Conservation (phyloP, 2,329 filamentous ascomycete species). For the Penicillium sp. region DNA sequence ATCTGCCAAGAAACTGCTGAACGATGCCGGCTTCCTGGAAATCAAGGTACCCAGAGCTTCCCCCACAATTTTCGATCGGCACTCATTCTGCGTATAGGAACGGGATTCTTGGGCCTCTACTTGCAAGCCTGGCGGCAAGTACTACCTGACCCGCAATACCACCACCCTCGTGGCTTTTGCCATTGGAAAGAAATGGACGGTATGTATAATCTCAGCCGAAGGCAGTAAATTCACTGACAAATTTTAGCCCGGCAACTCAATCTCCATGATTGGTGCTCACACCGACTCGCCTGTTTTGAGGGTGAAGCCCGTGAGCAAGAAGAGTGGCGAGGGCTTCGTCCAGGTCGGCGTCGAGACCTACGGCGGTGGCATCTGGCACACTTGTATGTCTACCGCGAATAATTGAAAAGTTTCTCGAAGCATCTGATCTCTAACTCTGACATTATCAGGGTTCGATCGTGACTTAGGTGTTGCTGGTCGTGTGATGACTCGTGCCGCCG, state of each 20-base stretch:
- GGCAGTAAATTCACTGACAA: not conserved
- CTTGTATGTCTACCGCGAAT: slow-evolving; percentile 51
- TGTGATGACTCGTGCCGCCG: slow-evolving; percentile 72
- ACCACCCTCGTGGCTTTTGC: slow-evolving; percentile 92
- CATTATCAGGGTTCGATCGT: slow-evolving; percentile 73
- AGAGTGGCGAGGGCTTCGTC: slow-evolving; percentile 78
- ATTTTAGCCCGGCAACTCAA: slow-evolving; percentile 70
- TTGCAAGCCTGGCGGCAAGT: slow-evolving; percentile 84
- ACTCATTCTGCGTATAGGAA: slow-evolving; percentile 52
- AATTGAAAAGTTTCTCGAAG: not conserved
- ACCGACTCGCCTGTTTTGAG: slow-evolving; percentile 92
- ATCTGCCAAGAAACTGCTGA: slow-evolving; percentile 70
- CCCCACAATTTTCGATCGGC: not conserved
- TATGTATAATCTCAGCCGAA: slow-evolving; percentile 18
- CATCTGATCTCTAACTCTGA: slow-evolving; percentile 13
- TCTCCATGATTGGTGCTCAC: slow-evolving; percentile 91
- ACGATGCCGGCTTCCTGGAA: slow-evolving; percentile 78
- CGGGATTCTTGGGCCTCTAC: slow-evolving; percentile 81
- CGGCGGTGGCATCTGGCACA: slow-evolving; percentile 95
- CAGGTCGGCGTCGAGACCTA: slow-evolving; percentile 97
- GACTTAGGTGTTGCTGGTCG: slow-evolving; percentile 88
- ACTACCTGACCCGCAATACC: slow-evolving; percentile 90
- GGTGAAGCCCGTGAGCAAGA: slow-evolving; percentile 92
- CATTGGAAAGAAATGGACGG: slow-evolving; percentile 82
- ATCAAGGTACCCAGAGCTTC: slow-evolving; percentile 59